Percentiles rank a stretch among this genome's conserved stretches.
These are phyloP conservation scores for Monascus ruber DNA, from an alignment of 2,329 filamentous ascomycete genomes.

Conservation along the genomic window DNA sequence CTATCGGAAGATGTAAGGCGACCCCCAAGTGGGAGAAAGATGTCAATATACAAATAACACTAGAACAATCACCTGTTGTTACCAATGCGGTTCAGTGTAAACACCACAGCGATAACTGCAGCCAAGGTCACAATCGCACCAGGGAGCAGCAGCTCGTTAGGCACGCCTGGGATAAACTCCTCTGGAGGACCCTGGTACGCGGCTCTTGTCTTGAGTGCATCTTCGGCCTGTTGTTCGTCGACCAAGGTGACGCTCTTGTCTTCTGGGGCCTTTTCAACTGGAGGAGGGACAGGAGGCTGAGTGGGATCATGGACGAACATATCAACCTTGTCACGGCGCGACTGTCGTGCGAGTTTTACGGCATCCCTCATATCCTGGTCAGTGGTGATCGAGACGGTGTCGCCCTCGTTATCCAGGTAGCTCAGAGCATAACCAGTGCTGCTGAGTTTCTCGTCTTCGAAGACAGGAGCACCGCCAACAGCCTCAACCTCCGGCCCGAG, in stretches of 20 bases:
- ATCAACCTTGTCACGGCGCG: constrained; percentile 82
- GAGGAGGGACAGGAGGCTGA: constrained; percentile 64
- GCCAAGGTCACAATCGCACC: constrained; percentile 93
- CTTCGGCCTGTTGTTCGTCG: constrained; percentile 45
- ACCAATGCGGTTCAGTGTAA: constrained; percentile 62
- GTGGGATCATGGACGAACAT: constrained; percentile 91
- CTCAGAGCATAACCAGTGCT: constrained; percentile 78
- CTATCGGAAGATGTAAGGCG: too few species aligned
- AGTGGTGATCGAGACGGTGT: constrained; percentile 92
- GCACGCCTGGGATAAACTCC: constrained; percentile 77
- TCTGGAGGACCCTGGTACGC: constrained; percentile 39
- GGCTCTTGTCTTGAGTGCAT: constrained; percentile 24
- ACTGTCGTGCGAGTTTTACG: constrained; percentile 67
- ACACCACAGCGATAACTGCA: constrained; percentile 86
- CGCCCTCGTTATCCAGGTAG: constrained; percentile 93
- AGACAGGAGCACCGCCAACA: constrained; percentile 67
- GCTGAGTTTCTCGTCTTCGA: constrained; percentile 68
- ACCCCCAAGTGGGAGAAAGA: background rate
- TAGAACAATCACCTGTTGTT: constrained; percentile 31
- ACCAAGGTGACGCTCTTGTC: constrained; percentile 24
- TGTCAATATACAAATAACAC: background rate
- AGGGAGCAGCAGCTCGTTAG: constrained; percentile 85
- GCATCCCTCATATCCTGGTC: constrained; percentile 88
- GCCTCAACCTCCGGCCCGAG: constrained; percentile 71
- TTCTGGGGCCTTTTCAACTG: constrained; percentile 46